Conservation (phyloP, 495 filamentous ascomycete genomes). For the Trichoderma gamsii region DNA sequence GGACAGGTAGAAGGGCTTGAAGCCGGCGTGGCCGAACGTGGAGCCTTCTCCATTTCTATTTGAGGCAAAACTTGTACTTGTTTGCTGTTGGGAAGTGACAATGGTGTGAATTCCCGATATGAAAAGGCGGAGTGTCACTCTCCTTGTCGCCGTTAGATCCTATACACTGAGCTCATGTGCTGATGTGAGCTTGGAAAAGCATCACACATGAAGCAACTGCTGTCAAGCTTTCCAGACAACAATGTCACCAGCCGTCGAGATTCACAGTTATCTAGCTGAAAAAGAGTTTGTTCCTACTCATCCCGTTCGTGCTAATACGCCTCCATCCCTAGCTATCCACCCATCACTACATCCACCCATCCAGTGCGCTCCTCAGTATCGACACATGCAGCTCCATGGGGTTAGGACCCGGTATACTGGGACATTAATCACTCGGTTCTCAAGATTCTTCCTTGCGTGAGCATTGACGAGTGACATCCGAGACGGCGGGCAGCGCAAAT, state of each 20-base stretch:
- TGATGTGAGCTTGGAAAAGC: background rate
- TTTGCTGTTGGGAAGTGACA: background rate
- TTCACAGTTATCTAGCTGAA: background rate
- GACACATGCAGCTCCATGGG: background rate
- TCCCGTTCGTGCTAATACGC: background rate
- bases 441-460: background rate
- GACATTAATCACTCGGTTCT: too few relatives aligned
- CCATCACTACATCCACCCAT: background rate
- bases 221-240: background rate
- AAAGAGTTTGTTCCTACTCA: background rate
- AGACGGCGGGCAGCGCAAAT: background rate
- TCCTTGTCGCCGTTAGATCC: background rate
- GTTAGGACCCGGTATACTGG: background rate
- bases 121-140: background rate
- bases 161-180: background rate
- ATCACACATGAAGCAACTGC: background rate
- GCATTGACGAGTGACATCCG: background rate
- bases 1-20: background rate
- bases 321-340: background rate
- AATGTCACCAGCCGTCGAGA: background rate
- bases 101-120: background rate
- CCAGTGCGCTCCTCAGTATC: background rate
- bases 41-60: background rate
- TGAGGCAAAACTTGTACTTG: background rate
- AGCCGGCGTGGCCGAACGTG: background rate